phyloP scores from a whole-genome alignment of 352 stramenopile species.

The Phytophthora constricta region DNA sequence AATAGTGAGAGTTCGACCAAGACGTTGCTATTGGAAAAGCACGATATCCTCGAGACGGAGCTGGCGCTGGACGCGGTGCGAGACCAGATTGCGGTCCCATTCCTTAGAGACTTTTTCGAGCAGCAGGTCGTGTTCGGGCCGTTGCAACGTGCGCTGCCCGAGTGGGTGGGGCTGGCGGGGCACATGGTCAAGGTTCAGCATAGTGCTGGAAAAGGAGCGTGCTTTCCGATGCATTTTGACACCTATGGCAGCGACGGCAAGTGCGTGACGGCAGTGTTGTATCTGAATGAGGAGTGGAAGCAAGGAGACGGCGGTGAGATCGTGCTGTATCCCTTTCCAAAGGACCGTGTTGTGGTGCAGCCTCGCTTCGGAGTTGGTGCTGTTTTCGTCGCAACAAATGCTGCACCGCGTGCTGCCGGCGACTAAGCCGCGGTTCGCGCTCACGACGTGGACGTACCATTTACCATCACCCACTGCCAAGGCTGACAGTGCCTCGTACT shows the following conservation, averaged over 20 bases:
- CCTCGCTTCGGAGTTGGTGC: constrained; percentile 72
- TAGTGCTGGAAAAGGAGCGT: constrained; percentile 77
- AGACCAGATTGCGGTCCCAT: constrained; percentile 42
- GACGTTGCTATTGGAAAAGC: constrained; percentile 77
- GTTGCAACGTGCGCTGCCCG: constrained; percentile 38
- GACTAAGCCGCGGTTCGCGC: constrained; percentile 52
- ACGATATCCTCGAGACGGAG: constrained; percentile 84
- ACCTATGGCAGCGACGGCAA: constrained; percentile 85
- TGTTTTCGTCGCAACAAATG: constrained; percentile 86
- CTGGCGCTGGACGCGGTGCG: constrained; percentile 51
- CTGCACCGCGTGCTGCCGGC: constrained; percentile 75
- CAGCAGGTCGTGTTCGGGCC: constrained; percentile 57
- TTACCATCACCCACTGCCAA: constrained; percentile 17
- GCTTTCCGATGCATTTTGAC: constrained; percentile 90
- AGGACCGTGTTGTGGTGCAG: constrained; percentile 49
- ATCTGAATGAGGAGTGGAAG: constrained; percentile 84
- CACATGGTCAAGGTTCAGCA: constrained; percentile 86
- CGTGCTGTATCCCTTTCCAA: constrained; percentile 82
- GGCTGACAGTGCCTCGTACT: constrained; percentile 34
- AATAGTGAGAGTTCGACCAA: constrained; percentile 11
- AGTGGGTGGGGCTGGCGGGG: constrained; percentile 51
- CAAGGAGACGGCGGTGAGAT: constrained; percentile 79
- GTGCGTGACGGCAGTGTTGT: constrained; percentile 83
- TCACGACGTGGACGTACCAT: constrained; percentile 81
- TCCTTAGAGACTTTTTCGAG: constrained; percentile 68